Evolutionary conservation across 2,329 filamentous ascomycete species (phyloP).

Genomic region (Beauveria caledonica): DNA sequence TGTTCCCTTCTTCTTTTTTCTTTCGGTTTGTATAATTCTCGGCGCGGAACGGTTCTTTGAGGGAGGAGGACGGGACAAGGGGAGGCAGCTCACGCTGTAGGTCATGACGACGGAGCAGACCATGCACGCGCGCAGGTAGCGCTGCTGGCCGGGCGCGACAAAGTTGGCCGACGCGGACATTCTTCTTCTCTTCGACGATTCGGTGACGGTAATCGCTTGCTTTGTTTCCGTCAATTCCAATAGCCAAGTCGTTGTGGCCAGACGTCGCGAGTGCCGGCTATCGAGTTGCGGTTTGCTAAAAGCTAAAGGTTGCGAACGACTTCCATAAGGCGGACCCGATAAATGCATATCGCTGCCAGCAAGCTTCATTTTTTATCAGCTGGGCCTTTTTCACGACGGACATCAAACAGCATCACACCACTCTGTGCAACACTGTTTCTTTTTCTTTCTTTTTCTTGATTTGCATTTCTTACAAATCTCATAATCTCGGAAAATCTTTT

Average conservation of each 20-base stretch:
- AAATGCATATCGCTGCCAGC: constrained; percentile 3
- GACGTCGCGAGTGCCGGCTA: neutral
- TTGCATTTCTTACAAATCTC: neutral
- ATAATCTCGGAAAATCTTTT: neutral
- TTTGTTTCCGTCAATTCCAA: neutral
- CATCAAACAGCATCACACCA: neutral
- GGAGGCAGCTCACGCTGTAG: constrained; percentile 48
- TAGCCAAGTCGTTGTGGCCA: neutral
- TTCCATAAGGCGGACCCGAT: constrained; percentile 1
- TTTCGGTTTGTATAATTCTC: neutral
- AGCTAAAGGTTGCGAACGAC: neutral
- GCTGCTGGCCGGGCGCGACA: constrained; percentile 66
- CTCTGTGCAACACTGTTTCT: too few species aligned
- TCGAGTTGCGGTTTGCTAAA: neutral
- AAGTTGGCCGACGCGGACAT: constrained; percentile 48
- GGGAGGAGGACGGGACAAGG: neutral
- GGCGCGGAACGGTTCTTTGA: neutral
- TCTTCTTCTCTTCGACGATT: neutral
- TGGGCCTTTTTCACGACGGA: neutral
- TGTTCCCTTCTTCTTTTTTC: neutral
- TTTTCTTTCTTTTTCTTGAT: neutral
- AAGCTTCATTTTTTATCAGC: neutral
- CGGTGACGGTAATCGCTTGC: neutral
- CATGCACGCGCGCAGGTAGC: constrained; percentile 93
- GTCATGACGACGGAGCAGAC: constrained; percentile 93